Conservation (phyloP, 1,284 basidiomycete species). For the Rhizoctonia solani region DNA sequence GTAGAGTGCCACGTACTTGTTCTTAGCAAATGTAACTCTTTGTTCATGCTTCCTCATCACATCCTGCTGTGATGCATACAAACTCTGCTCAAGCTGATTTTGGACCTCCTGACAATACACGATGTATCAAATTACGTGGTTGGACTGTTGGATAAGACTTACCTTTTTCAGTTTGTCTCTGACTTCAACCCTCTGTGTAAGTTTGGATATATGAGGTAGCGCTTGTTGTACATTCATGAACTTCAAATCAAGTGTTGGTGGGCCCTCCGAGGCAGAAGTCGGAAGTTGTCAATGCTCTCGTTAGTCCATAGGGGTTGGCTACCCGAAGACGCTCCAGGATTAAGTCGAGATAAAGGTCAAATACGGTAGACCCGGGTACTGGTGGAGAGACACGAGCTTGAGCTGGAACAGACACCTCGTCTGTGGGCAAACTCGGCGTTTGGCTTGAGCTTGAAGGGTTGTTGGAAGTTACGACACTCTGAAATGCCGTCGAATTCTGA, state of each 20-base stretch:
- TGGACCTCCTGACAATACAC: conserved; percentile 65
- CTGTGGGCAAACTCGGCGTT: neutral
- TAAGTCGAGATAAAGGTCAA: conserved; percentile 30
- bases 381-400: too few species aligned
- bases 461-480: conserved; percentile 20
- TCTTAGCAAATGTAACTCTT: conserved; percentile 18
- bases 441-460: neutral
- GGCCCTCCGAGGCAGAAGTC: neutral
- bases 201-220: conserved; percentile 57
- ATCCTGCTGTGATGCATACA: conserved; percentile 23
- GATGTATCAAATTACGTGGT: neutral
- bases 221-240: conserved; percentile 65
- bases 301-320: neutral
- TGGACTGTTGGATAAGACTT: conserved; percentile 35
- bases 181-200: conserved; percentile 58
- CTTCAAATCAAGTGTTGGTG: conserved; percentile 48
- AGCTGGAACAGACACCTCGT: too few species aligned
- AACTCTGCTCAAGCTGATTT: conserved; percentile 63
- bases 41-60: conserved; percentile 18
- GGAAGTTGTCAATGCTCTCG: neutral
- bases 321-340: conserved; percentile 3
- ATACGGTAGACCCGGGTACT: neutral
- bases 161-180: conserved; percentile 56
- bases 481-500: conserved; percentile 31
- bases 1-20: conserved; percentile 1